Evolutionary conservation across 805 yeast species (phyloP).

Genomic region (Kodamaea hsintzibuensis): DNA sequence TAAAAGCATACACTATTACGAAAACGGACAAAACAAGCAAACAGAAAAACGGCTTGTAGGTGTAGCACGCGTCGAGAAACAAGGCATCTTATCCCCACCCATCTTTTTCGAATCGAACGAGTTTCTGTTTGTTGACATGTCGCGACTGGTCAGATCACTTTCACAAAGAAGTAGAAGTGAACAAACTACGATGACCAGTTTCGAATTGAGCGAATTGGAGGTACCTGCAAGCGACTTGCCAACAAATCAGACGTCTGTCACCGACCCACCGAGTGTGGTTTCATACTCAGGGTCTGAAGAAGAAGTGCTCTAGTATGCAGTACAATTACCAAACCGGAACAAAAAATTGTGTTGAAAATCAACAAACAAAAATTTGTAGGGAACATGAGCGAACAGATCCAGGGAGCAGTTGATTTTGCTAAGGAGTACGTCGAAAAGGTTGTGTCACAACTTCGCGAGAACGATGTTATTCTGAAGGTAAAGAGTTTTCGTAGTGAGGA

Average conservation of each 20-base stretch:
- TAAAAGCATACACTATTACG: constrained; percentile 5
- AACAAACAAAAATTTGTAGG: constrained; percentile 5
- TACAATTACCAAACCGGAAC: not conserved
- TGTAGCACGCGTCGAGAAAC: constrained; percentile 7
- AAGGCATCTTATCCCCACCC: not conserved
- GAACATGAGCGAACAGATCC: constrained; percentile 8
- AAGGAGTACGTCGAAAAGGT: constrained; percentile 4
- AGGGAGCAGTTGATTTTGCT: constrained; percentile 5
- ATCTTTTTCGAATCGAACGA: not conserved
- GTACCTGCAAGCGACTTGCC: not conserved
- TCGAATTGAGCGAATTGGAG: not conserved
- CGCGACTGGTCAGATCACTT: not conserved
- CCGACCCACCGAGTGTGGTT: not conserved
- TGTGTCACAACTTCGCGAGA: not conserved
- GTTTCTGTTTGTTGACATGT: not conserved
- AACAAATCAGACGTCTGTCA: not conserved
- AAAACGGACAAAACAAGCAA: not conserved
- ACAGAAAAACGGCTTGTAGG: constrained; percentile 6
- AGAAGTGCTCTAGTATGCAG: constrained; percentile 3
- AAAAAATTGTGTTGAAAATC: constrained; percentile 3
- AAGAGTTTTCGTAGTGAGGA: constrained; percentile 23
- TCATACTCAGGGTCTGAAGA: constrained; percentile 1
- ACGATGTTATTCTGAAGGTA: constrained; percentile 28
- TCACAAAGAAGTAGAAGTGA: not conserved
- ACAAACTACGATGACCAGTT: not conserved